phyloP scores from a whole-genome alignment of 2,329 filamentous ascomycete species.

The Aspergillus sergii region DNA sequence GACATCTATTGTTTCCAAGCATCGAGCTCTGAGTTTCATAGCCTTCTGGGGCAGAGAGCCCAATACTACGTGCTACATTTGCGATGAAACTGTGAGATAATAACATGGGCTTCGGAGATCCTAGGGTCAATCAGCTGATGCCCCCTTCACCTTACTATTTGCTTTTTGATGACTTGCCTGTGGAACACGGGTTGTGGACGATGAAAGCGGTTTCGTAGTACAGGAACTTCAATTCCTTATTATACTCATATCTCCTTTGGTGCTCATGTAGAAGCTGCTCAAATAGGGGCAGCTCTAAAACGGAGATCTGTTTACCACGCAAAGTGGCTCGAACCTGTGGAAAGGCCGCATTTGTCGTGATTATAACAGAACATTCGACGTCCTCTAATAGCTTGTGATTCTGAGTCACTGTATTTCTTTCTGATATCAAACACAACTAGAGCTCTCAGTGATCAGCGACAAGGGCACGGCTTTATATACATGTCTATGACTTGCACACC shows the following conservation, averaged over 20 bases:
- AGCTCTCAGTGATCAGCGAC: constrained; percentile 7
- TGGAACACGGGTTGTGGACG: neutral
- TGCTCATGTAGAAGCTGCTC: neutral
- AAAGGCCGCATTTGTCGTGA: constrained; percentile 2
- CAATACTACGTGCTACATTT: constrained; percentile 3
- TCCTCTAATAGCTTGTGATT: constrained; percentile 2
- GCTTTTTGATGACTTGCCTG: neutral
- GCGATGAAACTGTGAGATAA: neutral
- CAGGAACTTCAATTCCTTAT: neutral
- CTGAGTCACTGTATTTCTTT: neutral
- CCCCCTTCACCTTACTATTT: neutral
- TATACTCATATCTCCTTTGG: neutral
- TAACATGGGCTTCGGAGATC: neutral
- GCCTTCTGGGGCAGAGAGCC: neutral
- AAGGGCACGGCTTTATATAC: constrained; percentile 1
- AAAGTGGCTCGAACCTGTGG: neutral
- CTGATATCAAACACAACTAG: constrained; percentile 3
- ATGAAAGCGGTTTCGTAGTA: constrained; percentile 1
- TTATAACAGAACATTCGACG: constrained; percentile 1
- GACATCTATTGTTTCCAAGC: neutral
- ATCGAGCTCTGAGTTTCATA: constrained; percentile 4
- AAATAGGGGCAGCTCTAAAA: neutral
- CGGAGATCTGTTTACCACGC: neutral
- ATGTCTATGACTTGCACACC: constrained; percentile 7
- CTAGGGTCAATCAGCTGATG: neutral